Percentiles rank a stretch among this genome's conserved stretches.
These are phyloP conservation scores for Cardamine occulta DNA, from an alignment of 345 rosid species.

Conservation along the genomic window DNA sequence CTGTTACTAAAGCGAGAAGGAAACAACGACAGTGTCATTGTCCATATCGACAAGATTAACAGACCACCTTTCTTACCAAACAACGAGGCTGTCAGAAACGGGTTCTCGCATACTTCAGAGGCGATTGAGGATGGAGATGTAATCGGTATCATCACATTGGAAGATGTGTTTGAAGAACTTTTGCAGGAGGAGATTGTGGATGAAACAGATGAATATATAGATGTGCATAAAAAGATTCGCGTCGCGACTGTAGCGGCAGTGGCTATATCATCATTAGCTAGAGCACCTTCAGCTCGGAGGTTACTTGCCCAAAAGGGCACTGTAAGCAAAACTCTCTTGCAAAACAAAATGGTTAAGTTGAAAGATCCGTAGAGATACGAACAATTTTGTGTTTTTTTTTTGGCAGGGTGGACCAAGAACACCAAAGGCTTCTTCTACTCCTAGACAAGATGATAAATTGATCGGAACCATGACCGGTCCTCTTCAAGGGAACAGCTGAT, in stretches of 20 bases:
- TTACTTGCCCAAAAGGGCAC: slow-evolving; percentile 50
- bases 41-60: slow-evolving; percentile 63
- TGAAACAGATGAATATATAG: slow-evolving; percentile 96
- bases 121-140: slow-evolving; percentile 95
- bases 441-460: slow-evolving; percentile 5
- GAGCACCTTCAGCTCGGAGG: slow-evolving; percentile 84
- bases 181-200: slow-evolving; percentile 97
- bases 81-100: slow-evolving; percentile 48
- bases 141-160: slow-evolving; percentile 89
- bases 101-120: slow-evolving; percentile 56
- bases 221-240: slow-evolving; percentile 97
- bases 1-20: slow-evolving; percentile 63
- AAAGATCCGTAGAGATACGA: not conserved
- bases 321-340: slow-evolving; percentile 13
- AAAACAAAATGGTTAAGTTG: not conserved
- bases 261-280: slow-evolving; percentile 86
- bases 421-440: slow-evolving; percentile 31
- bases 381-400: not conserved
- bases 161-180: slow-evolving; percentile 98
- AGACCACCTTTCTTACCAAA: slow-evolving; percentile 26
- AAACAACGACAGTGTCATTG: slow-evolving; percentile 54
- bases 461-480: not conserved
- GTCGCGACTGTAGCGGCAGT: slow-evolving; percentile 88
- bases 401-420: slow-evolving; percentile 39
- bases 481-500: slow-evolving; percentile 13